These are phyloP conservation scores for Epichloe typhina DNA, from an alignment of 2,329 filamentous ascomycete species.

Conservation along the genomic window DNA sequence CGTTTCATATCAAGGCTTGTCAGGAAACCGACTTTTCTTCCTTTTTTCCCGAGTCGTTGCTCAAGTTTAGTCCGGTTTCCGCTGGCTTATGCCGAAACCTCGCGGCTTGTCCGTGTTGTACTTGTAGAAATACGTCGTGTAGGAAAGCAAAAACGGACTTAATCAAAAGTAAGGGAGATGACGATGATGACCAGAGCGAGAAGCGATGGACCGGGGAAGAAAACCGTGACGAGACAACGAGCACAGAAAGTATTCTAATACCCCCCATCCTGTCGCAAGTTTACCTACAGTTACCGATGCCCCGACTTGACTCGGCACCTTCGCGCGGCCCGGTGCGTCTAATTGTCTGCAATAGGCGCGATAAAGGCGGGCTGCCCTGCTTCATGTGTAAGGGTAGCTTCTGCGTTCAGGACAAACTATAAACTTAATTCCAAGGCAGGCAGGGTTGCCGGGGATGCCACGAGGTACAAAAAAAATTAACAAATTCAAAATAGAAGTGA, in stretches of 20 bases:
- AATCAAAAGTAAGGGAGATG: no score
- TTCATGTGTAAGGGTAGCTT: no score
- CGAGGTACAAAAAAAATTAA: no score
- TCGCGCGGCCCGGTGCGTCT: not conserved
- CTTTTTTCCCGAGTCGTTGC: no score
- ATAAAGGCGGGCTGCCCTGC: not conserved
- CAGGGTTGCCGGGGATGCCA: not conserved
- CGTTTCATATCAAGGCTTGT: not conserved
- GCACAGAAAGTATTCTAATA: not conserved
- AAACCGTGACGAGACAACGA: no score
- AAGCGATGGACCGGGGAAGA: no score
- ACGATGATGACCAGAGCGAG: no score
- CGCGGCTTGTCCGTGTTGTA: not conserved
- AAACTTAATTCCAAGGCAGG: not conserved
- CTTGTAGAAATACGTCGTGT: no score
- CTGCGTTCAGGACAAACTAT: not conserved
- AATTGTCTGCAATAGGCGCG: not conserved
- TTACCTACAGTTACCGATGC: not conserved
- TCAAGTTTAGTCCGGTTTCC: no score
- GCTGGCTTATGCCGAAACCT: not conserved
- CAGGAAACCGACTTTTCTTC: no score
- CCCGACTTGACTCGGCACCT: not conserved
- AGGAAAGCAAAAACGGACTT: no score
- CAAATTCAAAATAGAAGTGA: no score
- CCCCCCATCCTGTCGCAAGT: not conserved